Evolutionary conservation across 805 yeast genomes (phyloP), one percentile per base, ranked within the genome.

Genomic region (Saturnispora mendoncae): DNA sequence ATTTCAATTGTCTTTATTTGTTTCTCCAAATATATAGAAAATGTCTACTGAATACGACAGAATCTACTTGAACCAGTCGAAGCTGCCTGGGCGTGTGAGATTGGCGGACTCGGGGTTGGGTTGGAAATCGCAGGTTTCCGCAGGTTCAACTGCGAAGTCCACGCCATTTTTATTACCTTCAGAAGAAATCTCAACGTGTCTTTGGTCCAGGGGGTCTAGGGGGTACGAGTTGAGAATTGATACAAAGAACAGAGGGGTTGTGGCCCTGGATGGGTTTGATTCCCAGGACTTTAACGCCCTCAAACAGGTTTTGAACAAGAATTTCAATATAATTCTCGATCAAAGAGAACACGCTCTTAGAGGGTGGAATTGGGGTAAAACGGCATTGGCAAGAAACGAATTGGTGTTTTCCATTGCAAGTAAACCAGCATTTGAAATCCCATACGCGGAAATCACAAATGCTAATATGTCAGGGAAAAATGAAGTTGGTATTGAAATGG

Each of bases 291-390:
- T 84, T 54, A 76, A 78, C 45, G 71, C 81, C 46, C 67, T 92
- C 55, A 90, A 88, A 61, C 82, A 75, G 55, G 94, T 88, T 50
- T 68, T 92, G 51, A 87, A 83, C 56, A 70, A 87, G 51, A 74
- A 82, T 54, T 85, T 87, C 61, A 68, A 64, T 40, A 67, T 84
- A 33, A 74, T 74, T 42, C 69, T 92, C 44, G 97, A 92, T 52
- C 80, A 74, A 47, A 77, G 72, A 53, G 97, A 90, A 54, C 98
- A 92, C 62, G 83, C 96, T 4, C 67, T 92, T 49, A 76, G 96
- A 65, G 99, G 99, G 25, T 92, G 98, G 98, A 92, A 92, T 63
- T 92, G 98, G 98, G 99, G 99, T 41, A 78, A 81, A 49, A 71
- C 90, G 13, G 95, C 88, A 58, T 75, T 92, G 57, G 95, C 94